Base-by-base conservation (phyloP, 371 early-diverging fungal species). In the Parasitella parasitica region DNA sequence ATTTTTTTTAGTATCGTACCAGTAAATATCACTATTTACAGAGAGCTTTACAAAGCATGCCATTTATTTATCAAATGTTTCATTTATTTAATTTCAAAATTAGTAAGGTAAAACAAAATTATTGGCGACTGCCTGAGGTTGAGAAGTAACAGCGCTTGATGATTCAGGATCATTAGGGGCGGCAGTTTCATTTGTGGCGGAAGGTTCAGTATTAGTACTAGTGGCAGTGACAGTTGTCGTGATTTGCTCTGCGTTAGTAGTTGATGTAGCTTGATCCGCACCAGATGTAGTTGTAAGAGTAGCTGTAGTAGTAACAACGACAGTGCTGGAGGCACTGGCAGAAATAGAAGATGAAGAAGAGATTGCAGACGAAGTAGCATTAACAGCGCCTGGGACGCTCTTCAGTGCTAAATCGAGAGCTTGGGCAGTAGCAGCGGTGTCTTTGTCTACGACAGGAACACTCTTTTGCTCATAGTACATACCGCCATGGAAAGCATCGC, bases 391-490 rank as follows among this genome's bases (percentile, higher is more conserved):
- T 16, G 54, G 34, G 9, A 54, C 12, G 11, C 46, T 16, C 43
- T 57, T 22, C 16, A 41, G 43, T 22, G 26, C 50, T 27, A 59
- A 27, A 15, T 34, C 51, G 18, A 41, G 46, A 54, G 54, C 57
- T 7, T 35, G 54, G n/a, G 58, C 39, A 18, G 43, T 20, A 26
- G 59, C 46, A 28, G 27, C n/a, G 20, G 28, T 26, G 32, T 46
- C 58, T 15, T 54, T 60, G 18, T 70, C 51, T 3, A 59, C 54
- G 20, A 64, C 63, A 24, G 71, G 55, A n/a, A 76, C 76, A 24
- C 50, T 41, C 48, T 67, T 66, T 59, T 80, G 77, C 18, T 61
- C 64, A 48, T 80, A 80, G 50, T 63, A 62, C 53, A 80, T 48
- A 8, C 27, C 63, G 26, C 67, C 65, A 24, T 64, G 34, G 67